phyloP scores from a whole-genome alignment of 2,329 filamentous ascomycete species.

The Fusarium mundagurra region DNA sequence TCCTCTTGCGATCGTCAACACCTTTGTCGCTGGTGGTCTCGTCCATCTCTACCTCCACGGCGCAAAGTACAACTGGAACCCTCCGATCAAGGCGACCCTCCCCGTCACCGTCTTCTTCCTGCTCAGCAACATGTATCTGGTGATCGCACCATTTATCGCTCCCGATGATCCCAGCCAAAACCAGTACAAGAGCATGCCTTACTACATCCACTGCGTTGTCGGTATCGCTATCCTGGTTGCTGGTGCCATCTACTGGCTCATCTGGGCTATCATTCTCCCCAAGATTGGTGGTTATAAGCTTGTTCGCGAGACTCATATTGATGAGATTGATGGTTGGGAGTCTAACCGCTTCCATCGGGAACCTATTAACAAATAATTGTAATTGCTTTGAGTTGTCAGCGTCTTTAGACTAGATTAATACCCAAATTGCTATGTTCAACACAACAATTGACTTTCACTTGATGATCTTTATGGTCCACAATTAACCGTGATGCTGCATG shows the following conservation, averaged over 20 bases:
- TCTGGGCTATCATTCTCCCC: conserved; percentile 64
- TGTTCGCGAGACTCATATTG: conserved; percentile 62
- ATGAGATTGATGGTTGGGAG: conserved; percentile 71
- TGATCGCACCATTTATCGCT: conserved; percentile 67
- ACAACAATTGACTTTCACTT: not conserved
- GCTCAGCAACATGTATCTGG: conserved; percentile 68
- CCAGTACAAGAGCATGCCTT: conserved; percentile 64
- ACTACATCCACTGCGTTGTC: conserved; percentile 67
- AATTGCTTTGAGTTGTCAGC: not conserved
- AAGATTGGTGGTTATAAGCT: conserved; percentile 65
- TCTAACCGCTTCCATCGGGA: conserved; percentile 61
- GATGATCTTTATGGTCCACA: not conserved
- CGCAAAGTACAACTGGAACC: conserved; percentile 60
- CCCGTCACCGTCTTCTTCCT: conserved; percentile 68
- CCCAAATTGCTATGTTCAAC: conserved; percentile 9
- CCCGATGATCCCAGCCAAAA: conserved; percentile 59
- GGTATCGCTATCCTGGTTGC: conserved; percentile 63
- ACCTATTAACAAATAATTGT: conserved; percentile 43
- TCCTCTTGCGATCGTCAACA: conserved; percentile 67
- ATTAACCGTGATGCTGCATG: not conserved
- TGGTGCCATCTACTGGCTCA: conserved; percentile 65
- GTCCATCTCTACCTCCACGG: conserved; percentile 63
- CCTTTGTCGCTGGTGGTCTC: conserved; percentile 63
- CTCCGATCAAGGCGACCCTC: conserved; percentile 63
- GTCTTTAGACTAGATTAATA: conserved; percentile 20